Conservation (phyloP, 2,329 filamentous ascomycete species). For the Aspergillus oerlinghausenensis region DNA sequence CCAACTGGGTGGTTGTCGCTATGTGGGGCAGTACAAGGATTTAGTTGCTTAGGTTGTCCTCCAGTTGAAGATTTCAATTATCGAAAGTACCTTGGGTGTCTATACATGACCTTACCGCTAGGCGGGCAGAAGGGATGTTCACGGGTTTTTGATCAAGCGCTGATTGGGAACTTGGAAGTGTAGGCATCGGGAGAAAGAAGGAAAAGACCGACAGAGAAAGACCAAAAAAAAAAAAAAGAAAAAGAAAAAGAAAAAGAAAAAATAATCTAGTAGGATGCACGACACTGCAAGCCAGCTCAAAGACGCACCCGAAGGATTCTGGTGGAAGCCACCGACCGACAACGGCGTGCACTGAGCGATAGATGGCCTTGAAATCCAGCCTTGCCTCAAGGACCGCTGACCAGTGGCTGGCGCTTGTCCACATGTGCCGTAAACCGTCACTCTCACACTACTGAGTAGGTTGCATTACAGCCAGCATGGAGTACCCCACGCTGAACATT, state of each 20-base stretch:
- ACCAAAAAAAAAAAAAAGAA: neutral
- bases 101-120: neutral
- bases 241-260: too few relatives aligned
- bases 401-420: neutral
- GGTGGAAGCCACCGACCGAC: slow-evolving; percentile 4
- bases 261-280: neutral
- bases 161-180: neutral
- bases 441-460: slow-evolving; percentile 8
- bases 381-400: neutral
- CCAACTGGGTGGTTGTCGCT: slow-evolving; percentile 12
- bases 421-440: neutral
- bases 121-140: neutral
- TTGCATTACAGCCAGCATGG: slow-evolving; percentile 3
- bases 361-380: slow-evolving; percentile 2
- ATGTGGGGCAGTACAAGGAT: slow-evolving; percentile 25
- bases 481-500: slow-evolving; percentile 13
- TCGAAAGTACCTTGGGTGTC: neutral
- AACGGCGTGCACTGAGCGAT: slow-evolving; percentile 10
- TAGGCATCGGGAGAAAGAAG: neutral
- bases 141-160: neutral
- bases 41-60: slow-evolving; percentile 25
- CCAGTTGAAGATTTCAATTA: neutral
- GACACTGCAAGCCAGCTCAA: slow-evolving; percentile 3
- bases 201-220: neutral
- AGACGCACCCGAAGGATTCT: slow-evolving; percentile 7